Conservation (phyloP, 306 rosid genomes). For the Phaseolus lunatus region DNA sequence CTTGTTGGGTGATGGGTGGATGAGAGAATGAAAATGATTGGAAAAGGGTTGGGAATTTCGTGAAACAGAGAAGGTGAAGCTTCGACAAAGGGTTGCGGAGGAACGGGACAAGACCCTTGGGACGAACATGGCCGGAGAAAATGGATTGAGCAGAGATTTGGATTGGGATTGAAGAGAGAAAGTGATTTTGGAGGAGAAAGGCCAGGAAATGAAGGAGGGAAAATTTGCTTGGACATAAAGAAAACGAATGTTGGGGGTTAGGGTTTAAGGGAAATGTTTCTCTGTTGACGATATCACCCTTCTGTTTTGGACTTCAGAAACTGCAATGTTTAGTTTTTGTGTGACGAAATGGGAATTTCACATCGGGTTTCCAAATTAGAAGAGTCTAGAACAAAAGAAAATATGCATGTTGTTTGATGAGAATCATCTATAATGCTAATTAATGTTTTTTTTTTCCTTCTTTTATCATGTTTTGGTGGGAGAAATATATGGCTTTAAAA, state of each 20-base stretch:
- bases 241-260: background rate
- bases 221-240: constrained; percentile 46
- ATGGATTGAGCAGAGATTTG: background rate
- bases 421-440: too few relatives aligned
- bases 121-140: constrained; percentile 61
- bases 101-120: constrained; percentile 64
- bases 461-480: too few relatives aligned
- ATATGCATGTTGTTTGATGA: too few relatives aligned
- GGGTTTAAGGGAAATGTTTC: background rate
- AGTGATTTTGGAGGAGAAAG: background rate
- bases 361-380: background rate
- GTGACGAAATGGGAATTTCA: background rate
- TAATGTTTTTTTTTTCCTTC: too few relatives aligned
- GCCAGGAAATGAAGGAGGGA: background rate
- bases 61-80: constrained; percentile 57
- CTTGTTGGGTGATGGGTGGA: constrained; percentile 58
- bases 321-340: background rate
- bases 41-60: constrained; percentile 46
- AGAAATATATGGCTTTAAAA: too few relatives aligned
- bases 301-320: background rate
- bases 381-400: too few relatives aligned
- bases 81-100: constrained; percentile 52
- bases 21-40: constrained; percentile 57
- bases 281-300: constrained; percentile 27
- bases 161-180: background rate